Evolutionary conservation across 805 yeast genomes (phyloP), one percentile per base, ranked within the genome.

Genomic region (Pichia heedii): DNA sequence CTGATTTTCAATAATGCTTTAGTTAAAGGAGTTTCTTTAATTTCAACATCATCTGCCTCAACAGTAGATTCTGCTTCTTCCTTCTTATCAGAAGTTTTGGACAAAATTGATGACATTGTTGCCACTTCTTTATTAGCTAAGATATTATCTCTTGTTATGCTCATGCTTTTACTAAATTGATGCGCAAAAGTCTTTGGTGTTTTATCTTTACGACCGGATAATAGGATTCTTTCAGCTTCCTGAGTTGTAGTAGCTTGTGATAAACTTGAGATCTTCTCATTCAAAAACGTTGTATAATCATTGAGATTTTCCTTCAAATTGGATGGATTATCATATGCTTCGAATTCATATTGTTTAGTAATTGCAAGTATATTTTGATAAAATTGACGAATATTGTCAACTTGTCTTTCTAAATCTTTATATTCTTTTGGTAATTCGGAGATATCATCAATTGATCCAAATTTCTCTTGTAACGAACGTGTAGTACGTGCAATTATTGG

Each of bases 301-400:
- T 67, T 66, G 21, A 77, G 68, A 37, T 84, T 76, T 52, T 84
- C 90, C 48, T 73, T 72, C 49, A 84, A 62, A 58, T 81, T 81
- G 42, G 93, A 90, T 22, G 95, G 95, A 54, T 82, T 84, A 59
- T 84, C 95, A 58, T 84, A 84, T 39, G 84, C 75, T 52, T 81
- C 83, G 48, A 81, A 76, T 54, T 75, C 86, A 56, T 77, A 84
- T 35, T 88, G 84, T 40, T 68, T 69, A 6, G 81, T 71, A 42
- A 76, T 72, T 5, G 65, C 50, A n/a, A 74, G 53, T 12, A 73
- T 54, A 54, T 71, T 70, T 51, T 68, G 77, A 63, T 81, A 79
- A 46, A 79, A 73, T 40, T 68, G 69, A 58, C 77, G 76, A 52
- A 83, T 66, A 41, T 76, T 69, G 58, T 83, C 90, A 46, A 81